Conservation (phyloP, 345 rosid species). For the Durio zibethinus region DNA sequence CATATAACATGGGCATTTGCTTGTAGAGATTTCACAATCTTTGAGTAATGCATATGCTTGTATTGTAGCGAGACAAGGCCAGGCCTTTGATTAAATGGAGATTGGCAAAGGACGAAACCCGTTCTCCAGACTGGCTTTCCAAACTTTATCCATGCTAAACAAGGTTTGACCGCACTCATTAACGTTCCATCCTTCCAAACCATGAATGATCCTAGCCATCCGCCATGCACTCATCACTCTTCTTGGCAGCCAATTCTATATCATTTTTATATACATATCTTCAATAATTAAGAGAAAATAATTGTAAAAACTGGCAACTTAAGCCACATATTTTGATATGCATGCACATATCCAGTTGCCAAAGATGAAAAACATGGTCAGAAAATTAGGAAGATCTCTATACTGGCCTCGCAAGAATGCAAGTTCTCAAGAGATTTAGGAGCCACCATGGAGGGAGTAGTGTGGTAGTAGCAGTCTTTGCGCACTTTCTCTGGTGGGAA, state of each 20-base stretch:
- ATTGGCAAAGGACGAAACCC: conserved; percentile 40
- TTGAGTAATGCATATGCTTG: too few species aligned
- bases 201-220: conserved; percentile 48
- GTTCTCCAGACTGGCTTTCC: conserved; percentile 48
- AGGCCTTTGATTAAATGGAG: not conserved
- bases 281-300: not conserved
- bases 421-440: conserved; percentile 50
- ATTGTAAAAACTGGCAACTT: not conserved
- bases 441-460: conserved; percentile 44
- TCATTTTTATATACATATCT: too few species aligned
- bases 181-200: conserved; percentile 44
- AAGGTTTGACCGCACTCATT: conserved; percentile 47
- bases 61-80: too few species aligned
- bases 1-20: too few species aligned
- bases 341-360: too few species aligned
- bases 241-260: conserved; percentile 57
- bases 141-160: conserved; percentile 27
- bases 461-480: conserved; percentile 50
- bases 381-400: not conserved
- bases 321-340: too few species aligned
- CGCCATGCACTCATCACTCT: conserved; percentile 56
- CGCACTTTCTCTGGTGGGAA: conserved; percentile 48
- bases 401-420: conserved; percentile 51
- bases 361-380: too few species aligned
- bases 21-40: too few species aligned